Conservation (phyloP, 257 asterid species). For the Ophiorrhiza pumila region DNA sequence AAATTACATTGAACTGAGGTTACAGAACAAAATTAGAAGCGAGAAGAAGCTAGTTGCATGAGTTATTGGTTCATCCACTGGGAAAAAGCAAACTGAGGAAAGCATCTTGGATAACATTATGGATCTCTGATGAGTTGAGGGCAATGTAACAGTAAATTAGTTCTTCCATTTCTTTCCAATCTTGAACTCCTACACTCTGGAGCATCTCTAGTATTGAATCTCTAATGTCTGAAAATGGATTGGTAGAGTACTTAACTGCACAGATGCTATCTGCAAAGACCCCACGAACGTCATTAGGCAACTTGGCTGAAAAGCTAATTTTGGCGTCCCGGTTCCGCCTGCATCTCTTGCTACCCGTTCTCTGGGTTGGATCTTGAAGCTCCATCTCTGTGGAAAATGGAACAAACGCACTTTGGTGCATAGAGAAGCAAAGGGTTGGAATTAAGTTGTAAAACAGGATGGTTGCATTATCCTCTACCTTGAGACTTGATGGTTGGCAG, state of each 20-base stretch:
- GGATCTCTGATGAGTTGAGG: constrained; percentile 53
- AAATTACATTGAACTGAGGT: background rate
- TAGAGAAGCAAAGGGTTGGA: no score
- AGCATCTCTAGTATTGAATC: constrained; percentile 51
- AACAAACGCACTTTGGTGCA: background rate
- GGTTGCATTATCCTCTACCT: no score
- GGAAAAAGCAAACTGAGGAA: constrained; percentile 37
- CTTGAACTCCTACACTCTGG: constrained; percentile 42
- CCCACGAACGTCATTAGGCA: constrained; percentile 45
- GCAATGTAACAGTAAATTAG: constrained; percentile 52
- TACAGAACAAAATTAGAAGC: background rate
- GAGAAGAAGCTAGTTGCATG: background rate
- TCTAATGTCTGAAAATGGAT: constrained; percentile 50
- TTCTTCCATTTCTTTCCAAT: constrained; percentile 68
- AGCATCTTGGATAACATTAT: constrained; percentile 43
- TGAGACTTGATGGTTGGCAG: no score
- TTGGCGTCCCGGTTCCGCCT: constrained; percentile 16
- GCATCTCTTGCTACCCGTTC: constrained; percentile 18
- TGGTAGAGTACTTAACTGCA: constrained; percentile 50
- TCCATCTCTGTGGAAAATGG: constrained; percentile 21
- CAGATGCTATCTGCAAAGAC: constrained; percentile 50
- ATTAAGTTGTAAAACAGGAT: no score
- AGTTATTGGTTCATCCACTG: background rate
- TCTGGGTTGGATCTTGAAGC: constrained; percentile 11
- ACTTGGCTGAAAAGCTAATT: constrained; percentile 58